These are phyloP conservation scores for Trametes punicea DNA, from an alignment of 768 basidiomycete genomes.

Conservation along the genomic window DNA sequence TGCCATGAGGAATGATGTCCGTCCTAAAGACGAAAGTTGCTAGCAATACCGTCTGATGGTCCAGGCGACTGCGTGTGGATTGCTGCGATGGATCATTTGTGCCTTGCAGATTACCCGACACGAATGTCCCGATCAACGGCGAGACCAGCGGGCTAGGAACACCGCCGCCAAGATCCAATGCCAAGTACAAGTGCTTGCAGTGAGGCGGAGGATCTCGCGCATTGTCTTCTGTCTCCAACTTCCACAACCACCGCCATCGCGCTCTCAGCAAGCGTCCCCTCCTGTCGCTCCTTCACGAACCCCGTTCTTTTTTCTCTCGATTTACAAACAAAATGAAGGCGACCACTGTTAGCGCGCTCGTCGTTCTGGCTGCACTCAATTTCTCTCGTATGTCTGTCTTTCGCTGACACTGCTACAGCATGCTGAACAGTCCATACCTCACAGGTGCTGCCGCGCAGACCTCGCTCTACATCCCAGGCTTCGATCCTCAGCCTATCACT, in stretches of 20 bases:
- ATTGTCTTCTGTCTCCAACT: too few species aligned
- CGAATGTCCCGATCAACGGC: neutral
- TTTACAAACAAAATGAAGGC: conserved; percentile 1
- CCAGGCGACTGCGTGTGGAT: too few species aligned
- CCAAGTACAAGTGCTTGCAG: too few species aligned
- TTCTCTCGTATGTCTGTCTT: conserved; percentile 1
- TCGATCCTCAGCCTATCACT: conserved; percentile 43
- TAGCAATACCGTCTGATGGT: too few species aligned
- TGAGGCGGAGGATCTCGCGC: too few species aligned
- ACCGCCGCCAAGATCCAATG: too few species aligned
- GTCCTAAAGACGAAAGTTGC: too few species aligned
- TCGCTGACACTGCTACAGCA: neutral
- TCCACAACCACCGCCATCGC: neutral
- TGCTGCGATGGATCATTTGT: neutral
- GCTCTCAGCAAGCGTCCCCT: neutral
- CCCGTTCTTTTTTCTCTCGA: neutral
- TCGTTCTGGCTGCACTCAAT: neutral
- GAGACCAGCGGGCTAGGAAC: too few species aligned
- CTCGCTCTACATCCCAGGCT: conserved; percentile 45
- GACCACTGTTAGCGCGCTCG: conserved; percentile 1
- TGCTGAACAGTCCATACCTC: neutral
- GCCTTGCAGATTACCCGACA: neutral
- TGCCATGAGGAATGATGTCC: too few species aligned
- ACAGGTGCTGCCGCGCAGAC: conserved; percentile 32
- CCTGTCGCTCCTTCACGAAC: neutral